Conservation (phyloP, 345 rosid species). For the Theobroma cacao region DNA sequence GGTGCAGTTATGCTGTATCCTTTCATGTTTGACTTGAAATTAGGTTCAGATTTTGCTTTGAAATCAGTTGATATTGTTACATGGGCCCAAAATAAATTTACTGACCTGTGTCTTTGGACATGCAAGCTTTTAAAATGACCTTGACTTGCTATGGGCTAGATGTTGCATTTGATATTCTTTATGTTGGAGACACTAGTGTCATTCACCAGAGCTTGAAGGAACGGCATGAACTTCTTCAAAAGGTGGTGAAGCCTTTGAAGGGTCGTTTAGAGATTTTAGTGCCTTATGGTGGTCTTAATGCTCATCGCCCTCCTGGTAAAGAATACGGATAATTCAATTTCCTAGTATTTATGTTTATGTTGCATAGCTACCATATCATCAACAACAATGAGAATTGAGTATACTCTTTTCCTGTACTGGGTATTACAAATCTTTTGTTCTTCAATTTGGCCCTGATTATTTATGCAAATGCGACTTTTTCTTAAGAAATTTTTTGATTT, state of each 20-base stretch:
- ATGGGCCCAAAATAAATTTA: slow-evolving; percentile 10
- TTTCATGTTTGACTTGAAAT: slow-evolving; percentile 21
- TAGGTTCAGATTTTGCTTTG: slow-evolving; percentile 14
- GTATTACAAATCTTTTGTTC: neutral
- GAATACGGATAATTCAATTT: neutral
- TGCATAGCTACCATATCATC: too few relatives aligned
- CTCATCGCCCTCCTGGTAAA: slow-evolving; percentile 55
- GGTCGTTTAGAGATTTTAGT: slow-evolving; percentile 80
- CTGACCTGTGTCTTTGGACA: slow-evolving; percentile 1
- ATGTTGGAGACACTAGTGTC: slow-evolving; percentile 91
- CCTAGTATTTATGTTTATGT: neutral
- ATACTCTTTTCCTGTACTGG: neutral
- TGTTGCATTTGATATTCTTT: slow-evolving; percentile 94
- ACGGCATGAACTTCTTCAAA: slow-evolving; percentile 72
- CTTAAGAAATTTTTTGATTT: neutral
- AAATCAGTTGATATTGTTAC: slow-evolving; percentile 9
- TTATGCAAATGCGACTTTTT: neutral
- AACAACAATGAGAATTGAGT: too few relatives aligned
- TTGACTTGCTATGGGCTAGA: slow-evolving; percentile 55
- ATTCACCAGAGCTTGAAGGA: slow-evolving; percentile 94
- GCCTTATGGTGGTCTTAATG: slow-evolving; percentile 76
- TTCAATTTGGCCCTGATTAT: neutral
- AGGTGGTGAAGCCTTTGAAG: slow-evolving; percentile 76
- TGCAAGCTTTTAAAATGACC: slow-evolving; percentile 19
- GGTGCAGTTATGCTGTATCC: slow-evolving; percentile 98